A percentile compares a stretch with the other conserved stretches of the same genome.
phyloP scores from a whole-genome alignment of 768 basidiomycete genomes.

The Agrocybe praecox region DNA sequence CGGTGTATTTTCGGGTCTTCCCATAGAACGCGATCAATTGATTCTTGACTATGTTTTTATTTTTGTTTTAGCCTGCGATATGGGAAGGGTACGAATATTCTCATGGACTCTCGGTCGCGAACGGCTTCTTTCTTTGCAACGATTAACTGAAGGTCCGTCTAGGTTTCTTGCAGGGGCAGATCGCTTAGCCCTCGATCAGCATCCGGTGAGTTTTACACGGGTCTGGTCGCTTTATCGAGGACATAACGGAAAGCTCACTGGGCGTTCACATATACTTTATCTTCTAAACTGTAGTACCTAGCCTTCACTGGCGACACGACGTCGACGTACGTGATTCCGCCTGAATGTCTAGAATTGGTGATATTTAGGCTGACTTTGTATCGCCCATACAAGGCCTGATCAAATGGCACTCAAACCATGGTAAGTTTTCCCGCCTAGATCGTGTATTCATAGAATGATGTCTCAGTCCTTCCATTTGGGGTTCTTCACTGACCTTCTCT shows the following conservation, averaged over 20 bases:
- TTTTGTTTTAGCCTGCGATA: conserved; percentile 34
- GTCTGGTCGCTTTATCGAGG: conserved; percentile 9
- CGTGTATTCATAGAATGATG: conserved; percentile 15
- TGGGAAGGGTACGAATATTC: conserved; percentile 42
- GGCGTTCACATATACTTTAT: conserved; percentile 4
- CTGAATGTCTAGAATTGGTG: conserved; percentile 3
- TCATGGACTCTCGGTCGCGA: background rate
- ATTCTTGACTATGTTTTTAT: background rate
- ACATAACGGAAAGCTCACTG: conserved; percentile 10
- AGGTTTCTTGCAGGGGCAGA: conserved; percentile 80
- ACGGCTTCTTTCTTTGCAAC: conserved; percentile 9
- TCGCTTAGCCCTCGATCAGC: conserved; percentile 74
- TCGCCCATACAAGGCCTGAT: conserved; percentile 32
- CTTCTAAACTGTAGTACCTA: conserved; percentile 37
- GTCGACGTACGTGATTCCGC: conserved; percentile 35
- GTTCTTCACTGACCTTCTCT: conserved; percentile 16
- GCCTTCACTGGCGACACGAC: conserved; percentile 42
- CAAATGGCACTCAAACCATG: conserved; percentile 45
- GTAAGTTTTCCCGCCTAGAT: conserved; percentile 28
- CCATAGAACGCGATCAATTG: background rate
- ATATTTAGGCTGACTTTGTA: conserved; percentile 10
- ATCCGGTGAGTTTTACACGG: conserved; percentile 57
- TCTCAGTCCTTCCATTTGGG: conserved; percentile 16
- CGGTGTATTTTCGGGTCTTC: conserved; percentile 17
- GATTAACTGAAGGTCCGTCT: background rate